Base-by-base conservation (phyloP, 2,329 filamentous ascomycete species). In the Neofusicoccum umdonicola region DNA sequence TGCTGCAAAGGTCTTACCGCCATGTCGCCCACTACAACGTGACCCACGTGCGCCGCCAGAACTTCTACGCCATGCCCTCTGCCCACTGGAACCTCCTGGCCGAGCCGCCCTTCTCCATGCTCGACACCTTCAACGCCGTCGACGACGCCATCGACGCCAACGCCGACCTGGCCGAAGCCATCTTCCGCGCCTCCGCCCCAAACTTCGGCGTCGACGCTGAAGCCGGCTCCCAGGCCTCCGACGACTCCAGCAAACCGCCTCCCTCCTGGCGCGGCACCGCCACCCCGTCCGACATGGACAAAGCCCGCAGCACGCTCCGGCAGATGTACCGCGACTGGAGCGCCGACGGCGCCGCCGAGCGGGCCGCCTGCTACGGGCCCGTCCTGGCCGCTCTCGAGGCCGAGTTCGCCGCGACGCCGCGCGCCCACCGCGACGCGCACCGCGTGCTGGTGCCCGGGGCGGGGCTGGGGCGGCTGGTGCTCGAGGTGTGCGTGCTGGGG, bases 321-420 rank as follows among this genome's bases (percentile, higher is more conserved):
- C 95, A 99, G 73, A 91, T 98, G 75, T 98, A 93, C 77, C 88
- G 95, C 15, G 95, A 99, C 76, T 99, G 96, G 95, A 92, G 91
- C 27, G 84, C 82, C 1, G 93, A 91, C 71, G 95, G 94, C 0
- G 81, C 80, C 2, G 74, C 77, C 0, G 96, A 99, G 80, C 83
- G 95, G 44, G 82, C 86, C n/a, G 87, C 87, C 3, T 92, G 90
- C 72, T 96, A 95, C 73, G 84, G 82, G 0, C 92, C 91, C 0
- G 85, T 98, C 6, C 78, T 96, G 66, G 73, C 77, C 17, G 88
- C 88, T 27, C 81, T 99, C 15, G 79, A 83, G 7, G 74, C 76
- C 9, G 79, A 84, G 54, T 82, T 83, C 67, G 68, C 75, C 4
- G 66, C 71, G 65, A 64, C 3, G 4, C 51, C 66, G 37, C 34